Evolutionary conservation across 176 grass and related monocot genomes (phyloP), one percentile per base, ranked within the genome.

Genomic region (Carex myosuroides): DNA sequence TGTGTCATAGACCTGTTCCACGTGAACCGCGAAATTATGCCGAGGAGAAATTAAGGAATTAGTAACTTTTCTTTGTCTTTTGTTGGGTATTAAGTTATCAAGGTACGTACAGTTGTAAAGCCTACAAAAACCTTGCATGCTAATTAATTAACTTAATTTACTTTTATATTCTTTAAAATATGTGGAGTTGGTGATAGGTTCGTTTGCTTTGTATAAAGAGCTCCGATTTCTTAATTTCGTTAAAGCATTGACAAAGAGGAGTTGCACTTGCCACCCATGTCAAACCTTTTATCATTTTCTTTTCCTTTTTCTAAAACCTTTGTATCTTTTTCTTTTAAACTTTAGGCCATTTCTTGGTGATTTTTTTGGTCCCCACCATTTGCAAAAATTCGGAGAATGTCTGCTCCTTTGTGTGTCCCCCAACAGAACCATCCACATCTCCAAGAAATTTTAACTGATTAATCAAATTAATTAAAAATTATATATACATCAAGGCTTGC

Each of bases 221-320:
- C 37, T 3, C 9, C 42, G 6, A 67, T 65, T 44, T 83, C 44
- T 62, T 83, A 65, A 83, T 65, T 67, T 44, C 21, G 8, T 24
- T 68, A 68, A 67, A 83, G 80, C 80, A 83, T 83, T 83, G 80
- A 83, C 80, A 83, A 83, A 64, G 39, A 67, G 80, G 63, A 50
- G 14, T 64, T 67, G 80, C 80, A 55, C 50, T 77, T 77, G 73
- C 50, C 24, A 32, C 35, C 42, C 20, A 54, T 67, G 80, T 83
- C 80, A 83, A 83, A 83, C 80, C 80, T 83, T 82, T 83, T 83
- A 83, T 67, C 60, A 83, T 67, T 83, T 81, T 83, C 80, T 83
- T 83, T 64, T 77, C 21, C 73, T 77, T 77, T 70, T 77, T 1
- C 0, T 9, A 54, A 56, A 77, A 77, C 11, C 5, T 33, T 50